phyloP scores from a whole-genome alignment of 1,284 basidiomycete genomes.

The Chiua sp. region DNA sequence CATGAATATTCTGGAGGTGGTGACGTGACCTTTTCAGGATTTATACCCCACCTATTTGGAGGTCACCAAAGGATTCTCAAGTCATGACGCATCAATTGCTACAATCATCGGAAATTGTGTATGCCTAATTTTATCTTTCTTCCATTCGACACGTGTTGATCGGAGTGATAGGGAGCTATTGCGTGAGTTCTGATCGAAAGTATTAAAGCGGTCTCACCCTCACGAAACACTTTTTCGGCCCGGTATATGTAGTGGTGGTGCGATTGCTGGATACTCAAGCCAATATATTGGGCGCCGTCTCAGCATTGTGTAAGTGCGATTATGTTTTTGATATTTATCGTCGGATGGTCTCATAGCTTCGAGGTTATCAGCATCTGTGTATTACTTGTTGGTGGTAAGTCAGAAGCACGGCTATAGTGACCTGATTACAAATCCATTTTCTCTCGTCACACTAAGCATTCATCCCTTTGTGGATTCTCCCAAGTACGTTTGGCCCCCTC shows the following conservation, averaged over 20 bases:
- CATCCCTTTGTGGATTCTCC: slow-evolving; percentile 89
- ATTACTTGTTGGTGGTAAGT: slow-evolving; percentile 50
- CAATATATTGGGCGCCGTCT: slow-evolving; percentile 91
- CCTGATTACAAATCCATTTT: not conserved
- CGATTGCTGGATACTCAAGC: slow-evolving; percentile 76
- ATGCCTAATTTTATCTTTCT: slow-evolving; percentile 36
- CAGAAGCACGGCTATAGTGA: not conserved
- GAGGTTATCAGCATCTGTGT: slow-evolving; percentile 59
- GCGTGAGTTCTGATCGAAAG: slow-evolving; percentile 42
- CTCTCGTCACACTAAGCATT: slow-evolving; percentile 46
- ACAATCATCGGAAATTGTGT: slow-evolving; percentile 93
- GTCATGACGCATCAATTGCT: slow-evolving; percentile 74
- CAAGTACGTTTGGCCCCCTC: slow-evolving; percentile 66
- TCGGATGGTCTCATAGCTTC: not conserved
- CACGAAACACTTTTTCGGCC: slow-evolving; percentile 19
- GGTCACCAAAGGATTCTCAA: slow-evolving; percentile 60
- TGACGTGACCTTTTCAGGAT: slow-evolving; percentile 47
- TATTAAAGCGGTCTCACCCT: not conserved
- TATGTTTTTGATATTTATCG: not conserved
- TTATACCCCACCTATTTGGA: slow-evolving; percentile 84
- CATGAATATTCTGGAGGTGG: not conserved
- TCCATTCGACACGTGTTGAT: slow-evolving; percentile 1
- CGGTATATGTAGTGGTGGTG: slow-evolving; percentile 63
- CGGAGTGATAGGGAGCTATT: slow-evolving; percentile 69
- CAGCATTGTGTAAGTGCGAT: slow-evolving; percentile 69